Base-by-base conservation (phyloP, 306 rosid genomes). In the Phaseolus lunatus region DNA sequence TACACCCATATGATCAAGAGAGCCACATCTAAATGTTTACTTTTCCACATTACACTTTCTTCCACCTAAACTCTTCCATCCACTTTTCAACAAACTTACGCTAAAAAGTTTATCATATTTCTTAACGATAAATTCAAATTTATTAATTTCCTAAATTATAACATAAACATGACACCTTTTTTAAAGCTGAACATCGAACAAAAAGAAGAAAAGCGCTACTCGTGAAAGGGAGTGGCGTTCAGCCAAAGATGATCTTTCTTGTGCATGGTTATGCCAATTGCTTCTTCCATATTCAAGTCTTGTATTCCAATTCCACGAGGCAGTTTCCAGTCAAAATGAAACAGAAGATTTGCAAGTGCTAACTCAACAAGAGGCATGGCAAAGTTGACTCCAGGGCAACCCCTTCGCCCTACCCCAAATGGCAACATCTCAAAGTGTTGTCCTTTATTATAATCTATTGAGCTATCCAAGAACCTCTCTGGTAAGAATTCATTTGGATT, bases 261-360 rank as follows among this genome's bases (percentile, higher is more conserved):
- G 16, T 69, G 22, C 10, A 72, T 15, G 4, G 88, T 78, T 10
- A 88, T 54, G 0, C 86, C 88, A 29, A 15, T 5, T 3, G 33
- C 16, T 67, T 90, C 90, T 50, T 86, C 89, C 92, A 84, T 88
- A n/a, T 79, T 57, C 47, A 86, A 47, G 3, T 86, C 86, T 22
- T 82, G 65, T 35, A 70, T 85, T 59, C 61, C 33, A 80, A 81
- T 70, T 15, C 90, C 94, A 20, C 13, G 7, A 0, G 83, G 89
- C 57, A 84, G 56, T 24, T 84, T 66, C 88, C 90, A 87, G 2
- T 89, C 82, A 74, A 89, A 87, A 45, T 24, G 54, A 73, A 48
- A 61, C 15, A 89, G 29, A 11, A 90, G 78, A 79, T 85, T 86
- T 12, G 92, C 89, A 1, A 90, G 84, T 31, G 70, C 78, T 70